Percentiles rank a stretch among this genome's conserved stretches.
Conservation (phyloP, 106 monocot species). For the Acanthochlamys bracteata region DNA sequence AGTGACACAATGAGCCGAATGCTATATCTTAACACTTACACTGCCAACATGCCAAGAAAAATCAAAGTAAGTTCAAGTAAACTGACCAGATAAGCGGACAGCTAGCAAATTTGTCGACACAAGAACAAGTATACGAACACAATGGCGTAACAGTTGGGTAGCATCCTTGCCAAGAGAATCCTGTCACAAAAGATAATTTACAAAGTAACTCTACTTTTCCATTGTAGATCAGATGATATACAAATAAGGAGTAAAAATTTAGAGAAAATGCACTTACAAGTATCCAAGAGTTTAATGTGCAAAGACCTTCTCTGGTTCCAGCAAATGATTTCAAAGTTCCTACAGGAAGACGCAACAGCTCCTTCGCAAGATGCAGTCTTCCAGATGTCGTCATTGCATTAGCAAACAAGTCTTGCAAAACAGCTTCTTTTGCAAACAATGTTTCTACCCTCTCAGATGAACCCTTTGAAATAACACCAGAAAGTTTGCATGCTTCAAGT, state of each 20-base stretch:
- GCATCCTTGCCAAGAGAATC: slow-evolving; percentile 98
- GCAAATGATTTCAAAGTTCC: slow-evolving; percentile 72
- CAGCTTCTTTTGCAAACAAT: slow-evolving; percentile 29
- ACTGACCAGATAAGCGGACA: slow-evolving; percentile 85
- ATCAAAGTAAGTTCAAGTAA: background rate
- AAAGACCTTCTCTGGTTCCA: slow-evolving; percentile 78
- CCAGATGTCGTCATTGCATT: slow-evolving; percentile 78
- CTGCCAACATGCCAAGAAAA: no score
- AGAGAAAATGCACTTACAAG: slow-evolving; percentile 49
- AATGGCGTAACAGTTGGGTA: slow-evolving; percentile 93
- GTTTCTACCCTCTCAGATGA: slow-evolving; percentile 26
- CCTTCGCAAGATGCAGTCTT: slow-evolving; percentile 79
- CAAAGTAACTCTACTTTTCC: background rate
- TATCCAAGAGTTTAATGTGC: slow-evolving; percentile 82
- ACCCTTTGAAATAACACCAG: slow-evolving; percentile 26
- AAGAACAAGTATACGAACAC: slow-evolving; percentile 86
- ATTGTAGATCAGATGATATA: background rate
- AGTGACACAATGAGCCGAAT: background rate
- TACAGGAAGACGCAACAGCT: slow-evolving; percentile 67
- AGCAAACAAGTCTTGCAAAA: slow-evolving; percentile 74
- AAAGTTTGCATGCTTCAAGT: slow-evolving; percentile 62
- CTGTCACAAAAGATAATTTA: slow-evolving; percentile 32
- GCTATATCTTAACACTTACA: no score
- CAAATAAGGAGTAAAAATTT: background rate
- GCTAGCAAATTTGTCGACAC: slow-evolving; percentile 91